Conservation (phyloP, 2,329 filamentous ascomycete species). For the Calonectria pteridis region DNA sequence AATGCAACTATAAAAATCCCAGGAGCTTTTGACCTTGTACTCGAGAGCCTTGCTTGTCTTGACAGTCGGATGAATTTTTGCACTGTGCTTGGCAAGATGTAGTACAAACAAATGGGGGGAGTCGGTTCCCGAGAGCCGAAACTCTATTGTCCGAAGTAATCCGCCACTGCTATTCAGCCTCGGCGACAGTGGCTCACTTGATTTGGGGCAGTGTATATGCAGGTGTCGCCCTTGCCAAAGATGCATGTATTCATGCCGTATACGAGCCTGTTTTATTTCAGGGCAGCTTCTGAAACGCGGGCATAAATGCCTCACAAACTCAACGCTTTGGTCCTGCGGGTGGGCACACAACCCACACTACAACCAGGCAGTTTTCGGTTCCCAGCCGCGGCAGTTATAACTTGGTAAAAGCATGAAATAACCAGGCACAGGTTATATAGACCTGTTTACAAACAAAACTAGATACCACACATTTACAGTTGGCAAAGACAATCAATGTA, state of each 20-base stretch:
- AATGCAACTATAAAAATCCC: too few species aligned
- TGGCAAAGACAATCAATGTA: background rate
- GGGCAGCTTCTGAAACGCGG: background rate
- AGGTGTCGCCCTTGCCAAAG: background rate
- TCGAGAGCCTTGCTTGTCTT: too few species aligned
- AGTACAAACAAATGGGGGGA: too few species aligned
- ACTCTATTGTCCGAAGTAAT: too few species aligned
- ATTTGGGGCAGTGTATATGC: background rate
- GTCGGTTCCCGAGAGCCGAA: too few species aligned
- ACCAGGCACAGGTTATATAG: background rate
- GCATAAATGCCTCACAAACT: background rate
- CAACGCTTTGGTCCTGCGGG: background rate
- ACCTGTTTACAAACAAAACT: too few species aligned
- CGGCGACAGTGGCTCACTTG: background rate
- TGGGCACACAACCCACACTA: background rate
- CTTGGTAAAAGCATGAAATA: background rate
- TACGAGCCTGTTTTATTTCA: background rate
- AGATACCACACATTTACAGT: background rate
- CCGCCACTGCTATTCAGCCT: background rate
- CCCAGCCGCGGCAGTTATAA: background rate
- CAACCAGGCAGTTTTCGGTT: background rate
- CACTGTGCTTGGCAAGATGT: too few species aligned
- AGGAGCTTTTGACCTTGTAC: too few species aligned
- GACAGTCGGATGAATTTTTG: too few species aligned
- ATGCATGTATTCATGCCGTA: background rate